Percentiles rank a stretch among this genome's conserved stretches.
phyloP scores from a whole-genome alignment of 2,329 filamentous ascomycete species.

The Xylariales sp. region DNA sequence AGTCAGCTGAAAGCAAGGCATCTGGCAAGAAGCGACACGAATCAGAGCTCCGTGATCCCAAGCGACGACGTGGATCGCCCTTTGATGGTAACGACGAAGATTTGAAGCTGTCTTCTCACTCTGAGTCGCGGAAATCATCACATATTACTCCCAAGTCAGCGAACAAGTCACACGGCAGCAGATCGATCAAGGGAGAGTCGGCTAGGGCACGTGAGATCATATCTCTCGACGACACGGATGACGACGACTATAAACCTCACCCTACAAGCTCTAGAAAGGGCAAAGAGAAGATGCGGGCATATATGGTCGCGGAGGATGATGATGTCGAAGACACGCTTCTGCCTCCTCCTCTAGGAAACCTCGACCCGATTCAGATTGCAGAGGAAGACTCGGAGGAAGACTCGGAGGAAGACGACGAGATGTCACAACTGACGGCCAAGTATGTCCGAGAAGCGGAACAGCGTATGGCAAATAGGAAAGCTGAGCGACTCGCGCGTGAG shows the following conservation, averaged over 20 bases:
- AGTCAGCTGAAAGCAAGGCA: constrained; percentile 7
- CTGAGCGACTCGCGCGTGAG: constrained; percentile 17
- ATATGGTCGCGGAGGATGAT: neutral
- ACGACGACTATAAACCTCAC: constrained; percentile 8
- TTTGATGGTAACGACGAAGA: constrained; percentile 7
- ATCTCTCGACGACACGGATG: constrained; percentile 22
- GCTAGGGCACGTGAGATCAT: constrained; percentile 10
- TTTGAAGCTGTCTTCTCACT: neutral
- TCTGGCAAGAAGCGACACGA: neutral
- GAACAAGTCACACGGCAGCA: neutral
- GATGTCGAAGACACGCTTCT: neutral
- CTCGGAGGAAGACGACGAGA: constrained; percentile 25
- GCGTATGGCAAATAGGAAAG: constrained; percentile 23
- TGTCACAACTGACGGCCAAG: constrained; percentile 40
- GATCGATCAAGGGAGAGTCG: neutral
- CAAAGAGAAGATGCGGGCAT: constrained; percentile 1
- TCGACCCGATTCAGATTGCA: no score
- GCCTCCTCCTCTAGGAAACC: neutral
- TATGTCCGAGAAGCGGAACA: constrained; percentile 41
- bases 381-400: no score
- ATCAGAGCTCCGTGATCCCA: constrained; percentile 13
- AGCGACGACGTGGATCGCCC: constrained; percentile 17
- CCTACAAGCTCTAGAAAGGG: neutral
- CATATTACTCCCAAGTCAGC: neutral
- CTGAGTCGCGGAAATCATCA: neutral